These are phyloP conservation scores for Glycine soja DNA, from an alignment of 306 rosid genomes.

Conservation along the genomic window DNA sequence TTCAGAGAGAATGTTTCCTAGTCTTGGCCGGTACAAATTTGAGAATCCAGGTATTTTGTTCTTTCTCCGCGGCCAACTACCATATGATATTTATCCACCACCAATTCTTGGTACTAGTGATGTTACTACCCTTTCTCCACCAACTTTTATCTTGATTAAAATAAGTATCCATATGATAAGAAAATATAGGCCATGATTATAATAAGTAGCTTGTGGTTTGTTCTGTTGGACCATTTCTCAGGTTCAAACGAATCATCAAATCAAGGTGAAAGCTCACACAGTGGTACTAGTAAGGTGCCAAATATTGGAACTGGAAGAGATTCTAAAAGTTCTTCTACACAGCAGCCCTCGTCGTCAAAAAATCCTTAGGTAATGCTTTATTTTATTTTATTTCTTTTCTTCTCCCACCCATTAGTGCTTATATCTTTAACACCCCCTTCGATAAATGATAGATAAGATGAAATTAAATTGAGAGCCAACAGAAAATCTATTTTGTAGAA, in stretches of 20 bases:
- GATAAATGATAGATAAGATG: slow-evolving; percentile 5
- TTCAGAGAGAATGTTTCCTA: slow-evolving; percentile 56
- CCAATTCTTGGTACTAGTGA: slow-evolving; percentile 44
- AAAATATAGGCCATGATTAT: slow-evolving; percentile 42
- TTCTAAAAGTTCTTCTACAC: slow-evolving; percentile 11
- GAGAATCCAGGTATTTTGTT: slow-evolving; percentile 47
- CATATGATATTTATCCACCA: slow-evolving; percentile 54
- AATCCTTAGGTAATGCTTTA: slow-evolving; percentile 38
- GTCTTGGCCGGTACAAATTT: slow-evolving; percentile 40
- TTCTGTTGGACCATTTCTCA: slow-evolving; percentile 63
- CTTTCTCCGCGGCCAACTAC: slow-evolving; percentile 49
- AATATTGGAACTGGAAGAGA: background rate
- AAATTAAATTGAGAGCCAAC: slow-evolving; percentile 21
- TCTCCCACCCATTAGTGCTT: background rate
- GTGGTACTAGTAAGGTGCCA: slow-evolving; percentile 6
- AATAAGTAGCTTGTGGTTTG: slow-evolving; percentile 69
- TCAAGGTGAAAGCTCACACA: slow-evolving; percentile 52
- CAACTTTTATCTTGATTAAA: slow-evolving; percentile 50
- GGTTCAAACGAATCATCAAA: slow-evolving; percentile 59
- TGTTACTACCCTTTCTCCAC: slow-evolving; percentile 45
- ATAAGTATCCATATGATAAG: slow-evolving; percentile 51
- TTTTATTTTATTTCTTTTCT: background rate
- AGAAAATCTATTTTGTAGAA: slow-evolving; percentile 27
- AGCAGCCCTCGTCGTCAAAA: background rate
- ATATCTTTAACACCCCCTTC: slow-evolving; percentile 1